Percentiles rank a stretch among this genome's conserved stretches.
Conservation (phyloP, 208 protist genomes). For the Paratrypanosoma confusum region DNA sequence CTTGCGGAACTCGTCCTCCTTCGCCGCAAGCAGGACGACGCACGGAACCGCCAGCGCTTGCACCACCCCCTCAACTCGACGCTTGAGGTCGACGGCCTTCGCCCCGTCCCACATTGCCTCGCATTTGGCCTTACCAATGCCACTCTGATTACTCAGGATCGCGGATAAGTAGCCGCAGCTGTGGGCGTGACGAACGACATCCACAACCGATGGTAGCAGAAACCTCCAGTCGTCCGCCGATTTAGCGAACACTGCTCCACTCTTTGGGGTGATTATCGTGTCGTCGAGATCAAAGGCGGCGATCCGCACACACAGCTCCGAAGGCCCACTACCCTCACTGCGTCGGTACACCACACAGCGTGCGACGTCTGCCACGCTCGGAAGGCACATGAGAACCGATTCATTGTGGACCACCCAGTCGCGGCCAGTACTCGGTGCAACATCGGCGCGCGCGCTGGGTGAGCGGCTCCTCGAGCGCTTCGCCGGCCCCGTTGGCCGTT, state of each 20-base stretch:
- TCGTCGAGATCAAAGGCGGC: slow-evolving; percentile 75
- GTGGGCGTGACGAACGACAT: slow-evolving; percentile 33
- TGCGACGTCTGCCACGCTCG: too few relatives aligned
- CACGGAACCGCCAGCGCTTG: slow-evolving; percentile 48
- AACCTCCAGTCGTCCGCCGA: slow-evolving; percentile 58
- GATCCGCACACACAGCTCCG: too few relatives aligned
- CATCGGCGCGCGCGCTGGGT: too few relatives aligned
- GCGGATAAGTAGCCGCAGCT: slow-evolving; percentile 67
- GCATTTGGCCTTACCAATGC: slow-evolving; percentile 67
- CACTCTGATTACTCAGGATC: slow-evolving; percentile 90
- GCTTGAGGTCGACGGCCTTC: slow-evolving; percentile 37
- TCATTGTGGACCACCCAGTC: too few relatives aligned
- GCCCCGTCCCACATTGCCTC: slow-evolving; percentile 25
- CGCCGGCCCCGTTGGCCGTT: too few relatives aligned
- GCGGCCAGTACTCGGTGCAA: too few relatives aligned
- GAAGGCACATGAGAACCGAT: too few relatives aligned
- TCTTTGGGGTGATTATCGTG: slow-evolving; percentile 49
- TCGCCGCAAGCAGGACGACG: slow-evolving; percentile 60
- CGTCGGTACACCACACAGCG: too few relatives aligned
- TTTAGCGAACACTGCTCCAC: slow-evolving; percentile 42
- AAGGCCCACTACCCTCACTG: too few relatives aligned
- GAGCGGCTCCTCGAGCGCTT: too few relatives aligned
- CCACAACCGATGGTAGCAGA: slow-evolving; percentile 27
- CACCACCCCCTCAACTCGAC: slow-evolving; percentile 31
- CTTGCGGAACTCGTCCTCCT: slow-evolving; percentile 80